These are phyloP conservation scores for Guadua angustifolia DNA, from an alignment of 176 grass and related monocot species.

Conservation along the genomic window DNA sequence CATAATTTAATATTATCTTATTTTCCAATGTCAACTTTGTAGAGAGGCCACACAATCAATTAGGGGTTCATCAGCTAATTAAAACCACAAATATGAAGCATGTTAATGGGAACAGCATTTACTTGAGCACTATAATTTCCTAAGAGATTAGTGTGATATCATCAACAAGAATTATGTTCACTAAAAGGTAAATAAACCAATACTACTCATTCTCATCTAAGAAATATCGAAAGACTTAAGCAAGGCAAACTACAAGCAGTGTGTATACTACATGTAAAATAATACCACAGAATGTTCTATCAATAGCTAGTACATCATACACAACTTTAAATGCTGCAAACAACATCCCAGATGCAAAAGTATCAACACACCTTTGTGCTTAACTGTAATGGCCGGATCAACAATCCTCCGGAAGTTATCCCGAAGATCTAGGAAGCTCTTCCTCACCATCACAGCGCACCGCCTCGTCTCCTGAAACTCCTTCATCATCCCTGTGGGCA, in stretches of 20 bases:
- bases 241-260: no score
- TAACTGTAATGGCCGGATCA: constrained; percentile 66
- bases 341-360: neutral
- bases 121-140: neutral
- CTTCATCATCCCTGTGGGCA: constrained; percentile 84
- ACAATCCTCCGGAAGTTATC: constrained; percentile 92
- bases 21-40: neutral
- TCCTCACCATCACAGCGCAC: constrained; percentile 93
- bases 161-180: no score
- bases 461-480: constrained; percentile 93
- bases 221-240: no score
- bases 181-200: no score
- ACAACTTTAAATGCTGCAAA: neutral
- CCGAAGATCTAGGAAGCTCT: constrained; percentile 83
- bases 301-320: neutral
- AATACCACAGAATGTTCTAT: neutral
- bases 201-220: no score
- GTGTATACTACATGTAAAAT: no score
- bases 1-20: neutral
- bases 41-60: neutral
- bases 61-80: neutral
- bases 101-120: neutral
- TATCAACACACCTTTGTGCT: constrained; percentile 62
- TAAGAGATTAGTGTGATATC: neutral
- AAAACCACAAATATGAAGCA: neutral